These are phyloP conservation scores for Pseudotsuga menziesii DNA, from an alignment of 75 land plant species.

Conservation along the genomic window DNA sequence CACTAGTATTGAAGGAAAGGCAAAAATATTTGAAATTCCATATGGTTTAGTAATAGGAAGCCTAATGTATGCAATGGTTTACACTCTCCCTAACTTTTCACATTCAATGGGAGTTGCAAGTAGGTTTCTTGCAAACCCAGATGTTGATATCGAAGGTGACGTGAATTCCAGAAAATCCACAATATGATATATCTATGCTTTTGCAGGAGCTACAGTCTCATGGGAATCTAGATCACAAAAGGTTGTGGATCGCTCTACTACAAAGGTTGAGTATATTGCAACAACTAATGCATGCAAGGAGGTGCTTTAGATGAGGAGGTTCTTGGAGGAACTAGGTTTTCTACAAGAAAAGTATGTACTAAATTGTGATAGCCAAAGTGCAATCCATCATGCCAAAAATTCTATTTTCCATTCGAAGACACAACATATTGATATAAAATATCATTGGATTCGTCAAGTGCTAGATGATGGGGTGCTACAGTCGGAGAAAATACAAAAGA, in stretches of 20 bases:
- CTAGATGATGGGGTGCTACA: too few species aligned
- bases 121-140: neutral
- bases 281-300: constrained; percentile 13
- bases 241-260: constrained; percentile 13
- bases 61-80: constrained; percentile 2
- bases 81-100: constrained; percentile 10
- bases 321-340: constrained; percentile 1
- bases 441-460: too few species aligned
- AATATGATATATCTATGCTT: constrained; percentile 5
- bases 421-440: too few species aligned
- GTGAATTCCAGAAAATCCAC: constrained; percentile 12
- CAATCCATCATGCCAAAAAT: neutral
- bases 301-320: constrained; percentile 15
- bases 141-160: constrained; percentile 17
- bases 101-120: constrained; percentile 8
- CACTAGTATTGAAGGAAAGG: neutral
- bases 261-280: constrained; percentile 12
- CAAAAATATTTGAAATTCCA: neutral
- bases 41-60: constrained; percentile 9
- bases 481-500: too few species aligned
- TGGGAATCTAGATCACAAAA: constrained; percentile 13
- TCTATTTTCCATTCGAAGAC: too few species aligned
- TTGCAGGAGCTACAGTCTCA: constrained; percentile 7
- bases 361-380: constrained; percentile 9
- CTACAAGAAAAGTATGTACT: constrained; percentile 6